These are phyloP conservation scores for Russula griseocarnosa DNA, from an alignment of 768 basidiomycete species.

Conservation along the genomic window DNA sequence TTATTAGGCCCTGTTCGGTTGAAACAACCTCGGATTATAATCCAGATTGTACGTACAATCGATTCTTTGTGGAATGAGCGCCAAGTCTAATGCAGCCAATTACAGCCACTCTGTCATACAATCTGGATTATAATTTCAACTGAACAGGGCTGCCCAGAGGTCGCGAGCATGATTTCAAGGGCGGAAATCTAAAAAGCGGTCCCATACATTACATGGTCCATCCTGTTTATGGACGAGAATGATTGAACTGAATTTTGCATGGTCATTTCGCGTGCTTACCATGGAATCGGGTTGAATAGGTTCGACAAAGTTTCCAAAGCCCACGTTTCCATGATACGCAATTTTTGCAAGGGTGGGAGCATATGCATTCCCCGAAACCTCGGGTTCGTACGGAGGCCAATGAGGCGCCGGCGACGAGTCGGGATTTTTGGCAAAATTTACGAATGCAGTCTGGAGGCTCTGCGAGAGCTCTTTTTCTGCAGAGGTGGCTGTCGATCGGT, in stretches of 20 bases:
- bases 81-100: no score
- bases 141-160: no score
- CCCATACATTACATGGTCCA: conserved; percentile 1
- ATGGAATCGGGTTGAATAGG: neutral
- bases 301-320: conserved; percentile 2
- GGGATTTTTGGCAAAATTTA: conserved; percentile 14
- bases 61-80: no score
- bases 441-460: conserved; percentile 26
- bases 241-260: no score
- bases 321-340: conserved; percentile 10
- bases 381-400: conserved; percentile 13
- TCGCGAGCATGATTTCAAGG: neutral
- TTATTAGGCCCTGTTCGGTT: no score
- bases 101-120: no score
- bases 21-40: no score
- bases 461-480: conserved; percentile 30
- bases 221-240: neutral
- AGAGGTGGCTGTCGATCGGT: conserved; percentile 29
- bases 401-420: conserved; percentile 1
- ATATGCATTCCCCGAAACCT: neutral
- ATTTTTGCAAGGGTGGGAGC: conserved; percentile 12
- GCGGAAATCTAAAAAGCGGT: neutral
- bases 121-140: no score
- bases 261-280: neutral
- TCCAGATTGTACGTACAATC: no score